These are phyloP conservation scores for Penicillium chermesinum DNA, from an alignment of 495 filamentous ascomycete species.

Conservation along the genomic window DNA sequence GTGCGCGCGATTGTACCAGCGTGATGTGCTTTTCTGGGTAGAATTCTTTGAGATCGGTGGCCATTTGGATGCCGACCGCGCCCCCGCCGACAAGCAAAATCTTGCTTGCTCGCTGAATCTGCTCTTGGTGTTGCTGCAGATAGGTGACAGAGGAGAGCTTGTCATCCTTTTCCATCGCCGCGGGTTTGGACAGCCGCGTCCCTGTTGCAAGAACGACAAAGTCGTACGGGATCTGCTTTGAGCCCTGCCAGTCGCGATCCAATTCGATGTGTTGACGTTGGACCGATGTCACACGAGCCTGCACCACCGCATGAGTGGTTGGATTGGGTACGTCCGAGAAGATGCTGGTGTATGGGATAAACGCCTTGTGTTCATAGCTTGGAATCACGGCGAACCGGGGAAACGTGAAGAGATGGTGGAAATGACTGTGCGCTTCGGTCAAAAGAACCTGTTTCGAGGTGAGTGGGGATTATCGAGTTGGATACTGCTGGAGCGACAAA, in stretches of 20 bases:
- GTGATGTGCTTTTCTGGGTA: conserved; percentile 55
- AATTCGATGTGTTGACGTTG: conserved; percentile 33
- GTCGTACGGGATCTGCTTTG: conserved; percentile 39
- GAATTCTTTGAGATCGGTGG: conserved; percentile 53
- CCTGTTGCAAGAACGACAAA: conserved; percentile 46
- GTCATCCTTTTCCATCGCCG: conserved; percentile 42
- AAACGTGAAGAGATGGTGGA: conserved; percentile 51
- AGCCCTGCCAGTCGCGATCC: conserved; percentile 44
- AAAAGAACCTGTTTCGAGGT: conserved; percentile 36
- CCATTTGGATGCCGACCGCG: conserved; percentile 57
- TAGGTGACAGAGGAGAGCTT: conserved; percentile 39
- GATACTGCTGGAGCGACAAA: neutral
- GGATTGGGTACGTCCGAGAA: conserved; percentile 32
- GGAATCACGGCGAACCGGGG: conserved; percentile 48
- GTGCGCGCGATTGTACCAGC: conserved; percentile 51
- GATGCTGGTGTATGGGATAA: conserved; percentile 45
- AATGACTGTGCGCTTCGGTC: conserved; percentile 48
- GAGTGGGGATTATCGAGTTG: no score
- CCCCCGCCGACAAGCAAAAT: conserved; percentile 58
- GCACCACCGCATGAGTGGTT: conserved; percentile 32
- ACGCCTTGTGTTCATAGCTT: conserved; percentile 51
- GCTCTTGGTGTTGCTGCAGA: conserved; percentile 34
- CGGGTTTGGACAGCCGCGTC: conserved; percentile 40
- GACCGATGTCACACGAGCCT: conserved; percentile 41
- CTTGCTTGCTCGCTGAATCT: conserved; percentile 29